phyloP scores from a whole-genome alignment of 2,329 filamentous ascomycete species.

The Biscogniauxia sp. region DNA sequence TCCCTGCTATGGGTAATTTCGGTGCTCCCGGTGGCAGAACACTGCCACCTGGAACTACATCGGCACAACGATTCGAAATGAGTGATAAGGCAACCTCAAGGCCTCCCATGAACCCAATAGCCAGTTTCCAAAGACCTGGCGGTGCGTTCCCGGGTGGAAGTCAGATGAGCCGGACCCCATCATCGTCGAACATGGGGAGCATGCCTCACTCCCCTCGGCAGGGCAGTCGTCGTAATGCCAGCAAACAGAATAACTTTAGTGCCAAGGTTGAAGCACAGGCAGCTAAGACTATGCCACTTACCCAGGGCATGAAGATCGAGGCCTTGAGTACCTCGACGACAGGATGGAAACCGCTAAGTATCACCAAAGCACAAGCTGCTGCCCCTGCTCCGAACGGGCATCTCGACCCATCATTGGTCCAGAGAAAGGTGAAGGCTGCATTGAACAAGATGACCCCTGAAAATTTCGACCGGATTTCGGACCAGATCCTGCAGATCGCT shows the following conservation, averaged over 20 bases:
- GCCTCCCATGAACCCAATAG: slow-evolving; percentile 53
- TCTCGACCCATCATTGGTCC: slow-evolving; percentile 88
- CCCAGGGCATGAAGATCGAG: slow-evolving; percentile 77
- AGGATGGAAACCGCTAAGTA: slow-evolving; percentile 86
- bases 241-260: slow-evolving; percentile 59
- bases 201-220: slow-evolving; percentile 71
- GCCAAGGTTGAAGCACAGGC: slow-evolving; percentile 63
- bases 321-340: slow-evolving; percentile 68
- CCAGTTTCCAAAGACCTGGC: slow-evolving; percentile 59
- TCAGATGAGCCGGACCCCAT: slow-evolving; percentile 65
- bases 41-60: slow-evolving; percentile 74
- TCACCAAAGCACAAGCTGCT: slow-evolving; percentile 47
- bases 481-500: slow-evolving; percentile 89
- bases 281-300: slow-evolving; percentile 89
- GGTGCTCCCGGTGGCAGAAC: slow-evolving; percentile 45
- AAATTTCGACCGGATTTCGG: slow-evolving; percentile 79
- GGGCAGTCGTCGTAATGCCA: slow-evolving; percentile 62
- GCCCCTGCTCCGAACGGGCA: slow-evolving; percentile 47
- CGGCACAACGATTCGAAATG: slow-evolving; percentile 71
- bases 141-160: slow-evolving; percentile 61
- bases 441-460: slow-evolving; percentile 99
- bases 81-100: slow-evolving; percentile 50
- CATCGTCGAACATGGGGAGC: slow-evolving; percentile 53
- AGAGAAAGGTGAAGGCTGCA: slow-evolving; percentile 97
- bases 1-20: slow-evolving; percentile 70